Base-by-base conservation (phyloP, 1,284 basidiomycete species). In the Trametes sp. region DNA sequence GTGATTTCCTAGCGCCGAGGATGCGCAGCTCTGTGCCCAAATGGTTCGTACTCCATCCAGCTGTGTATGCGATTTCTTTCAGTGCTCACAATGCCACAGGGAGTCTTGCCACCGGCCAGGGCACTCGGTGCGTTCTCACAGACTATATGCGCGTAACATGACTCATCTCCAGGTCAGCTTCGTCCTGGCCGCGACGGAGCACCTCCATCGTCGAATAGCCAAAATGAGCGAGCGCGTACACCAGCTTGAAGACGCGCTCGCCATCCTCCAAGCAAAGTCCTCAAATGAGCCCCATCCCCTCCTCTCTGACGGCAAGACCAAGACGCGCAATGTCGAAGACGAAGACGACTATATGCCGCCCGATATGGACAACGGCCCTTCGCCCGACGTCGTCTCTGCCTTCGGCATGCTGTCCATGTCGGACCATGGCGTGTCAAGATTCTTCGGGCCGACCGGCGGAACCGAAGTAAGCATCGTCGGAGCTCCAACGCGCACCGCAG, bases 181-280 rank as follows among this genome's bases (percentile, higher is more conserved):
- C 69, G 89, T 92, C 19, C 82, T 92, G n/a, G 89, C 89, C 2
- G 88, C 89, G 63, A 92, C 90, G 0, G 89, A 92, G 67, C 85
- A 87, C 63, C 78, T 93, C 33, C 90, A 93, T 72, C 78, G 82
- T 52, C 90, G 90, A 71, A 90, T 92, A 66, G 78, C 84, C 0
- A 80, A 81, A 50, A 91, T 92, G 89, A 87, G 85, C 65, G 84
- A 90, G 71, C 87, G 90, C 31, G 90, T 92, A 62, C 84, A 89
- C 41, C 85, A 85, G 54, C 84, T 92, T n/a, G 90, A 92, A 73
- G 89, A 91, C 65, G 90, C 89, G 0, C 80, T 92, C 14, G 79
- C 81, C 4, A 80, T 86, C 57, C 52, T 72, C n/a, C 74, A 75
- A 59, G 79, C 82, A 6, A 80, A 80, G 65, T 61, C 77, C 58